phyloP scores from a whole-genome alignment of 148 eudicot genomes.

The Nepenthes mirabilis region DNA sequence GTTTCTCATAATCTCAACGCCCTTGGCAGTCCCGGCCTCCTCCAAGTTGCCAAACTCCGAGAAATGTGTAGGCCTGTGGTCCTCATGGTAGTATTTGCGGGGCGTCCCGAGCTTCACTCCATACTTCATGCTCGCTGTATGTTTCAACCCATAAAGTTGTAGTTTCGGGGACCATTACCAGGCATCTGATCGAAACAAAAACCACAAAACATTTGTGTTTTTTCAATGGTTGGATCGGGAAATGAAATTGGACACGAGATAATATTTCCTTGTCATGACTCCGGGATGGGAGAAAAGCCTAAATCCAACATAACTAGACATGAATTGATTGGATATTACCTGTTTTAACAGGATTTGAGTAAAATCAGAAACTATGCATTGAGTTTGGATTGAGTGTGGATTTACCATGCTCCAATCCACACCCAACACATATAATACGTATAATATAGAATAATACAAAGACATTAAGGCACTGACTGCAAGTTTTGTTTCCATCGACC shows the following conservation, averaged over 20 bases:
- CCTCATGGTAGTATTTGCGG: constrained; percentile 84
- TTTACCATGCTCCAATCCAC: too few species aligned
- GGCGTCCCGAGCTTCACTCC: constrained; percentile 92
- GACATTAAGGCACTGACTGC: too few species aligned
- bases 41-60: constrained; percentile 86
- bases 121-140: constrained; percentile 67
- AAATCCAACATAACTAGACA: too few species aligned
- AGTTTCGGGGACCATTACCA: constrained; percentile 93
- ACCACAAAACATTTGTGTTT: background rate
- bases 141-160: constrained; percentile 99
- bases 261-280: constrained; percentile 8
- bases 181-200: constrained; percentile 36
- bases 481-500: too few species aligned
- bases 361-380: too few species aligned
- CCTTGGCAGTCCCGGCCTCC: constrained; percentile 67
- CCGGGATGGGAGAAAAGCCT: too few species aligned
- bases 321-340: too few species aligned
- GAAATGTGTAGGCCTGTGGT: constrained; percentile 91
- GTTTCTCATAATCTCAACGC: constrained; percentile 59
- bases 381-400: too few species aligned
- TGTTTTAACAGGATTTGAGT: too few species aligned
- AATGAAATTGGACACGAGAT: constrained; percentile 5
- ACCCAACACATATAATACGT: too few species aligned
- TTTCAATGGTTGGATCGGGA: background rate
- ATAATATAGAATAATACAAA: too few species aligned